A percentile compares a stretch with the other conserved stretches of the same genome.
These are phyloP conservation scores for Pleurostoma richardsiae DNA, from an alignment of 2,329 filamentous ascomycete species.

Conservation along the genomic window DNA sequence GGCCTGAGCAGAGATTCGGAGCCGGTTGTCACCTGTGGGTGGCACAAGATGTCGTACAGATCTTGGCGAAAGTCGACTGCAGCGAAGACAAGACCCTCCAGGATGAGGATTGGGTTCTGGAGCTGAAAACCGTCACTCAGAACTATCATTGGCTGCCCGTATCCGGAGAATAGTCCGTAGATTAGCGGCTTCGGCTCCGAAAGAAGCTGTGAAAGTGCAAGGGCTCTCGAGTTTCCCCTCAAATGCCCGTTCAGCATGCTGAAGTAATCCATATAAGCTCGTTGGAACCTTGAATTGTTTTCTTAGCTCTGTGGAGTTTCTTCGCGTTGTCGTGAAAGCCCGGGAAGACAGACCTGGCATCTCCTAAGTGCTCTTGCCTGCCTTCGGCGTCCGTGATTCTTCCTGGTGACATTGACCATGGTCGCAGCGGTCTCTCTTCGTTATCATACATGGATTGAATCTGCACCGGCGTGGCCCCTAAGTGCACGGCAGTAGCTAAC, in stretches of 20 bases:
- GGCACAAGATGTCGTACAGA: conserved; percentile 11
- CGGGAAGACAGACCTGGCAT: conserved; percentile 2
- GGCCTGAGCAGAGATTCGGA: conserved; percentile 5
- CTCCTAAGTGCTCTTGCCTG: conserved; percentile 11
- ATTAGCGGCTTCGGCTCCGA: conserved; percentile 11
- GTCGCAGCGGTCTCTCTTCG: conserved; percentile 4
- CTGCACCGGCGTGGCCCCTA: conserved; percentile 8
- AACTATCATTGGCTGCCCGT: conserved; percentile 14
- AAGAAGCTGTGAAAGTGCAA: conserved; percentile 12
- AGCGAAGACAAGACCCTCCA: conserved; percentile 14
- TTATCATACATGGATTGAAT: conserved; percentile 11
- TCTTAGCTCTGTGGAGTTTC: background rate
- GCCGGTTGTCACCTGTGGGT: conserved; percentile 5
- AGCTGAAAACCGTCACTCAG: conserved; percentile 17
- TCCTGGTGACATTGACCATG: conserved; percentile 15
- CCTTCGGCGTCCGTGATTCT: conserved; percentile 10
- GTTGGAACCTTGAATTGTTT: conserved; percentile 13
- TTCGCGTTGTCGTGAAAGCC: no score
- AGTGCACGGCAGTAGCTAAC: conserved; percentile 12
- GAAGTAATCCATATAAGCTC: conserved; percentile 19
- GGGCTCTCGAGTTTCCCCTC: conserved; percentile 10
- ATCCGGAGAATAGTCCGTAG: conserved; percentile 15
- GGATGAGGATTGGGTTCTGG: conserved; percentile 12
- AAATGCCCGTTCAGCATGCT: conserved; percentile 14
- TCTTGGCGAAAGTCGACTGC: conserved; percentile 14